phyloP scores from a whole-genome alignment of 176 grass and related monocot genomes.

The Rhynchospora breviuscula region DNA sequence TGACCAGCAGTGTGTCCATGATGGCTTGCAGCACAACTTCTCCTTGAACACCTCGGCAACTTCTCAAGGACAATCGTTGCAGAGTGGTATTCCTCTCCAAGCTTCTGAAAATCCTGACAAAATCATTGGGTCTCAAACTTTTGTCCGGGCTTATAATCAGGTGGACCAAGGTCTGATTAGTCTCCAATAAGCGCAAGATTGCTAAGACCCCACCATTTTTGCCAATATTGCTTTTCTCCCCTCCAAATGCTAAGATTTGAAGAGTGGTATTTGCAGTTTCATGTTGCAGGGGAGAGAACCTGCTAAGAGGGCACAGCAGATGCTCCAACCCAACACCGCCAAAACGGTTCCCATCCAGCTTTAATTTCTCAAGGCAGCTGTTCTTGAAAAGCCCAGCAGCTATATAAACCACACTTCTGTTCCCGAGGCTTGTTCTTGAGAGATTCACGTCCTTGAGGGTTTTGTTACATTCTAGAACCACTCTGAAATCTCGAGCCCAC shows the following conservation, averaged over 20 bases:
- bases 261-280: constrained; percentile 63
- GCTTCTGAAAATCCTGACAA: constrained; percentile 64
- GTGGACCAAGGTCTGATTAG: constrained; percentile 62
- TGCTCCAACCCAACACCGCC: constrained; percentile 73
- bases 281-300: constrained; percentile 72
- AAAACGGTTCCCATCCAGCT: constrained; percentile 70
- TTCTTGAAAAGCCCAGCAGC: constrained; percentile 96
- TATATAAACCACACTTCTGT: constrained; percentile 81
- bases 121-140: constrained; percentile 66
- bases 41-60: constrained; percentile 71
- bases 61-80: constrained; percentile 47
- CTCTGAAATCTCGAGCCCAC: constrained; percentile 83
- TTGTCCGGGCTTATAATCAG: constrained; percentile 49
- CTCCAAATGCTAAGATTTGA: constrained; percentile 67
- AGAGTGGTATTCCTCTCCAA: constrained; percentile 80
- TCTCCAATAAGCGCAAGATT: constrained; percentile 80
- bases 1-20: constrained; percentile 61
- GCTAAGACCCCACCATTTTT: constrained; percentile 48
- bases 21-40: constrained; percentile 62
- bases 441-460: constrained; percentile 61
- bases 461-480: constrained; percentile 57
- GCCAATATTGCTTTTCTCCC: constrained; percentile 42
- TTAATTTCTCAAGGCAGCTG: constrained; percentile 55
- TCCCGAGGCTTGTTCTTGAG: constrained; percentile 50
- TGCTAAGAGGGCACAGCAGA: constrained; percentile 72